Base-by-base conservation (phyloP, 139 green algal species). In the Micromonas commoda region DNA sequence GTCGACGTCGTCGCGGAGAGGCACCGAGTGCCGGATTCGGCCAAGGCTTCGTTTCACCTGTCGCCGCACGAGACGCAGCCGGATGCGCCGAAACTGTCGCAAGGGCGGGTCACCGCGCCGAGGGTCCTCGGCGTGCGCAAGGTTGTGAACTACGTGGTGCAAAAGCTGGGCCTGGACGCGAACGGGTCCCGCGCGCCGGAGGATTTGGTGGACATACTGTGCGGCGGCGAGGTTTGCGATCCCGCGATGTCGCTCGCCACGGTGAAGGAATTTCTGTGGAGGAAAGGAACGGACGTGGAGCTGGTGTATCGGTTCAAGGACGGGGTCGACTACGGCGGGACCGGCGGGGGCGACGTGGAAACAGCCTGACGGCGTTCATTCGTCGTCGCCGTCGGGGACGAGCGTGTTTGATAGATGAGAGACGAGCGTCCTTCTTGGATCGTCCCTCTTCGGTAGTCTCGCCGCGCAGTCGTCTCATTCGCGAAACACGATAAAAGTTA, bases 101-200 rank as follows among this genome's bases (percentile, higher is more conserved):
- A 54, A n/a, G 33, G 16, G 31, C n/a, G 29, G 2, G 68, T 75
- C 0, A 64, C 23, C 2, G 68, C 37, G 2, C 68, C 68, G 2
- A 60, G 33, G 2, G 29, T 75, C 2, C 37, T 75, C 0, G 21
- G 20, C 34, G 24, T 31, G 29, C 68, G 37, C 0, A 75, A 75
- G 35, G 33, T 75, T 9, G 20, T 3, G 19, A 26, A 60, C 3
- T 75, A 75, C 37, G 68, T 75, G 21, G 19, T n/a, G 13, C 23
- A 75, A 26, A 75, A 73, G 66, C 66, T 73, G 16, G 16, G 37
- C 6, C 20, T 53, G 32, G 66, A 75, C 35, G 64, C 13, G 28
- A 35, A 35, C 4, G 33, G 29, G 64, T 4, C 2, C 64, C 37
- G 37, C 16, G 61, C 4, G 1, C 29, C 31, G 29, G 31, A 35